These are phyloP conservation scores for Boletus vermiculosoides DNA, from an alignment of 768 basidiomycete species.

Conservation along the genomic window DNA sequence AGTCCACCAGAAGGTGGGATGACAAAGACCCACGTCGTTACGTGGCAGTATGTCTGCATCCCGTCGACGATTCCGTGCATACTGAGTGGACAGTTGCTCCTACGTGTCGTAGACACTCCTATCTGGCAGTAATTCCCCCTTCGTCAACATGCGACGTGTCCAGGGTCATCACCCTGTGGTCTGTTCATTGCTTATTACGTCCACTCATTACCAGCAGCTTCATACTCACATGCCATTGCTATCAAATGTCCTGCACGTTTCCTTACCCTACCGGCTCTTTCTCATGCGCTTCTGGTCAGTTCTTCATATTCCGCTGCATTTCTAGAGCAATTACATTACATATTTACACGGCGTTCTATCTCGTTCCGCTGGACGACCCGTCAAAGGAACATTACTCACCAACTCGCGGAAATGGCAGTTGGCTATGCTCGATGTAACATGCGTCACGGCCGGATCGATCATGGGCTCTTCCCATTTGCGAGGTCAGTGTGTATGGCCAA, in stretches of 20 bases:
- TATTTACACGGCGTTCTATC: slow-evolving; percentile 2
- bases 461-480: neutral
- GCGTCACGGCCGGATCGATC: neutral
- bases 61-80: neutral
- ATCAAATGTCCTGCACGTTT: slow-evolving; percentile 8
- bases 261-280: neutral
- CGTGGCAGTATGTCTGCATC: neutral
- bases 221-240: slow-evolving; percentile 2
- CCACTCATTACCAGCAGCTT: slow-evolving; percentile 2
- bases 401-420: slow-evolving; percentile 14
- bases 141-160: slow-evolving; percentile 1
- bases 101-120: neutral
- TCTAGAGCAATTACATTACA: slow-evolving; percentile 2
- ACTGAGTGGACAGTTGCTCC: neutral
- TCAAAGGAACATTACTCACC: neutral
- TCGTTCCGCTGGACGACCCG: neutral
- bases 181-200: slow-evolving; percentile 12
- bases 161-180: slow-evolving; percentile 4
- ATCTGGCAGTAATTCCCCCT: neutral
- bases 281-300: slow-evolving; percentile 6
- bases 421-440: slow-evolving; percentile 20
- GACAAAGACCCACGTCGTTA: neutral
- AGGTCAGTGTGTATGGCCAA: slow-evolving; percentile 1
- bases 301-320: slow-evolving; percentile 9
- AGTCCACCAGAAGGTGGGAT: neutral